Base-by-base conservation (phyloP, 108 stramenopile species). In the Mediolabrus comicus region DNA sequence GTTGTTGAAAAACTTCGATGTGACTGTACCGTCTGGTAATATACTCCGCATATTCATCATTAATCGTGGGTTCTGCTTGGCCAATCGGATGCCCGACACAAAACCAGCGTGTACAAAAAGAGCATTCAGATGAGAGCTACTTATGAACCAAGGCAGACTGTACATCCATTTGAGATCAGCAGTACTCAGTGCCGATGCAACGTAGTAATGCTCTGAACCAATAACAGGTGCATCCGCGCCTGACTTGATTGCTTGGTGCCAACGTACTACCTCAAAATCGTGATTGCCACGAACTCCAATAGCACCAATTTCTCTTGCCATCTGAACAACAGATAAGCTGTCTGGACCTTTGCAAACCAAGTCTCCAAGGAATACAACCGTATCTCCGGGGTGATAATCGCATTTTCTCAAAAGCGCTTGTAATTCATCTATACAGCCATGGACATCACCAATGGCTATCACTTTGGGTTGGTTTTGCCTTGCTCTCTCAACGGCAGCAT, bases 261-360 rank as follows among this genome's bases (percentile, higher is more conserved):
- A 35, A 79, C 60, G 36, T 53, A 49, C 16, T 32, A 86, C 87
- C 26, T 71, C 82, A 84, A 92, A 86, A 59, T 97, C 96, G 61
- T 97, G 94, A 79, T 97, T 97, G 14, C 96, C 96, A 22, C 96
- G 81, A 3, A 97, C 87, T 81, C 54, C 72, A 67, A 13, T 62
- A 64, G 49, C 77, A 82, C 34, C 79, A 80, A 54, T 83, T 79
- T 49, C 81, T 79, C 60, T 96, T 68, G 7, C 90, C 90, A 24
- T 83, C 63, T 13, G 87, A 85, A 86, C 12, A 86, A 67, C 83
- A 13, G 92, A 95, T 16, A 79, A 31, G 65, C 95, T 96, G 68
- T 95, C 88, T 14, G 94, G 94, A 0, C 95, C 96, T 78, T 97
- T 97, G 76, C 95, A 96, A 60, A 88, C 87, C 63, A 97, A 83